Percentiles rank a stretch among this genome's conserved stretches.
These are phyloP conservation scores for Zelopaecilomyces penicillatus DNA, from an alignment of 2,329 filamentous ascomycete species.

Conservation along the genomic window DNA sequence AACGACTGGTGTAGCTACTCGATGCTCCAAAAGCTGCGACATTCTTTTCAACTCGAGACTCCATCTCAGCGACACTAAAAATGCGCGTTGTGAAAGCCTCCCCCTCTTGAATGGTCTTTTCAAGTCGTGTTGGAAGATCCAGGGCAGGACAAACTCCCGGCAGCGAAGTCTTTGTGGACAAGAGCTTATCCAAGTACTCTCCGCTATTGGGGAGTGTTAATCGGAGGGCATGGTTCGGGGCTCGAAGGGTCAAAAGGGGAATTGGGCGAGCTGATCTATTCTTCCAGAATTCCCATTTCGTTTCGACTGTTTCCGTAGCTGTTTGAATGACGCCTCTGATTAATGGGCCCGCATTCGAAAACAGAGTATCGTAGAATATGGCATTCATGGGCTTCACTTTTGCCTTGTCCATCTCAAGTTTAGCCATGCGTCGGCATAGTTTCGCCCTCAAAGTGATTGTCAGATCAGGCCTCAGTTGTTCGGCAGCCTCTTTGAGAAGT, in stretches of 20 bases:
- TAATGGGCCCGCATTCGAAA: not conserved
- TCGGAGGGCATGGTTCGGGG: slow-evolving; percentile 19
- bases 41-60: not conserved
- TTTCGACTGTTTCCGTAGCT: slow-evolving; percentile 22
- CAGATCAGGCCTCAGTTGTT: slow-evolving; percentile 11
- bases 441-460: slow-evolving; percentile 2
- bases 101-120: not conserved
- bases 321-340: not conserved
- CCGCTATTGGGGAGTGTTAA: slow-evolving; percentile 35
- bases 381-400: slow-evolving; percentile 43
- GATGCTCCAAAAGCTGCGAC: no score
- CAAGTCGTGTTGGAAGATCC: not conserved
- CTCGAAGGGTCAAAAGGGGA: slow-evolving; percentile 30
- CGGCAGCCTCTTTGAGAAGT: slow-evolving; percentile 23
- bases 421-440: slow-evolving; percentile 6
- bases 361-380: not conserved
- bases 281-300: slow-evolving; percentile 34
- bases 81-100: slow-evolving; percentile 1
- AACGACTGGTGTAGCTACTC: not conserved
- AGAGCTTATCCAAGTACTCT: slow-evolving; percentile 17
- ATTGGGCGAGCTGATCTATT: slow-evolving; percentile 27
- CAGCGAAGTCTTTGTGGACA: not conserved
- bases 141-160: not conserved
- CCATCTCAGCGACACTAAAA: not conserved
- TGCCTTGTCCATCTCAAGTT: slow-evolving; percentile 25